Evolutionary conservation across 768 basidiomycete genomes (phyloP), one percentile per base, ranked within the genome.

Genomic region (Lactifluus echinatus): DNA sequence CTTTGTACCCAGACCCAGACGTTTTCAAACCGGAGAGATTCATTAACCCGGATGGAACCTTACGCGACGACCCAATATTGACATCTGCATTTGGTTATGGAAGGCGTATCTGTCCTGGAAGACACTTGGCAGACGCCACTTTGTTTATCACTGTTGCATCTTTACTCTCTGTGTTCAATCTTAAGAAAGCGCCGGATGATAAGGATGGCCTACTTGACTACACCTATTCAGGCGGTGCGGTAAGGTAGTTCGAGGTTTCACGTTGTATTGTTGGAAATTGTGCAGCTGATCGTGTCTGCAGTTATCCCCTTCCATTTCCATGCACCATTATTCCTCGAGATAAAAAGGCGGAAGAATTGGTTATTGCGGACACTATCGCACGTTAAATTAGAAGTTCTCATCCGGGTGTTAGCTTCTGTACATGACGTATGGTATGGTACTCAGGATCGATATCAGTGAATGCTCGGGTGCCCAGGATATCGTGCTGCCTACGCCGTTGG

Each of bases 21-120:
- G 26, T 15, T 36, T 57, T 57, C 44, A 46, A 57, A 28, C 56
- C 56, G 1, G 44, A 46, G 14, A 34, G 56, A 14, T 57, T 53
- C 44, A 43, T 57, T 14, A 39, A 46, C 11, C 1, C 43, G 5
- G 51, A 57, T n/a, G 56, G 56, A 43, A 37, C 19, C 24, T 17
- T 44, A 17, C 40, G 39, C 7, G 55, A 50, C 0, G 55, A 56
- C 24, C 33, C 48, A 3, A 17, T 43, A 0, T 26, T 49, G 26
- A 1, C 24, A 4, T 24, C 49, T 12, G 62, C 46, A 24, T 66
- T 66, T 37, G 65, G 64, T 17, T 65, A 58, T 19, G 64, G 65
- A 19, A 50, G 55, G 6, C 55, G 65, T 3, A 40, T 62, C 19
- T 65, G 64, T 19, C 64, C 64, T 7, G 64, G 64, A 15, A 52